Conservation (phyloP, 192 early-diverging fungal species). For the Linnemannia zychae region DNA sequence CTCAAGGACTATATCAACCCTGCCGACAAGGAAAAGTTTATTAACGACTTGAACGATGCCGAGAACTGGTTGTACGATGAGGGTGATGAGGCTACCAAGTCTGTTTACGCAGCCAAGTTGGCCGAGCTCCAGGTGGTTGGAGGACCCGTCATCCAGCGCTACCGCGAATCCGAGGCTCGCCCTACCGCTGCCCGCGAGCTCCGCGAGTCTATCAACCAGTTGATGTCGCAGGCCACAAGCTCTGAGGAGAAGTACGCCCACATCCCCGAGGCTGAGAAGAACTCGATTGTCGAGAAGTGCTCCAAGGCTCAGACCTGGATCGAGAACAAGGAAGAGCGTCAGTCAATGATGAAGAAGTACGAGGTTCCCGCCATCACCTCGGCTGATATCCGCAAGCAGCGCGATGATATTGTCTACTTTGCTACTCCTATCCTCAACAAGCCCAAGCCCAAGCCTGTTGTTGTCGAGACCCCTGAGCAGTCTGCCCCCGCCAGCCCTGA, state of each 20-base stretch:
- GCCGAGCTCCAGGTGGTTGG: conserved; percentile 84
- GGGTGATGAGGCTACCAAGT: conserved; percentile 94
- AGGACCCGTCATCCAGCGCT: conserved; percentile 84
- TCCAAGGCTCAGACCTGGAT: conserved; percentile 90
- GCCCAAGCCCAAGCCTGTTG: conserved; percentile 88
- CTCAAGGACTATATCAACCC: conserved; percentile 84
- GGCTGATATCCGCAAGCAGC: conserved; percentile 82
- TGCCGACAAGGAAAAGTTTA: conserved; percentile 77
- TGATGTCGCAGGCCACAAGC: conserved; percentile 78
- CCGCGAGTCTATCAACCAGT: conserved; percentile 82
- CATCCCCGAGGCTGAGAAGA: conserved; percentile 88
- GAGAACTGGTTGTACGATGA: conserved; percentile 99
- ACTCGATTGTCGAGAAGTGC: conserved; percentile 83
- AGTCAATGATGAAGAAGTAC: conserved; percentile 82
- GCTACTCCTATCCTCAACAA: conserved; percentile 88
- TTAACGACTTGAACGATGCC: conserved; percentile 75
- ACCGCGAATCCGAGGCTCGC: conserved; percentile 86
- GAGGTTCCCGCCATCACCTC: conserved; percentile 78
- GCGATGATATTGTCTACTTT: conserved; percentile 75
- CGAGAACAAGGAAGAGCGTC: conserved; percentile 83
- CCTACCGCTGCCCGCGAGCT: conserved; percentile 89
- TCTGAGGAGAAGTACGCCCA: conserved; percentile 91
- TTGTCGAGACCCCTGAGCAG: conserved; percentile 19
- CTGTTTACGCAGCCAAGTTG: conserved; percentile 90
- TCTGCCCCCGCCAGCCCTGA: conserved; percentile 11